Percentiles rank a stretch among this genome's conserved stretches.
Evolutionary conservation across 2,329 filamentous ascomycete genomes (phyloP).

Genomic region (Saccharata proteae): DNA sequence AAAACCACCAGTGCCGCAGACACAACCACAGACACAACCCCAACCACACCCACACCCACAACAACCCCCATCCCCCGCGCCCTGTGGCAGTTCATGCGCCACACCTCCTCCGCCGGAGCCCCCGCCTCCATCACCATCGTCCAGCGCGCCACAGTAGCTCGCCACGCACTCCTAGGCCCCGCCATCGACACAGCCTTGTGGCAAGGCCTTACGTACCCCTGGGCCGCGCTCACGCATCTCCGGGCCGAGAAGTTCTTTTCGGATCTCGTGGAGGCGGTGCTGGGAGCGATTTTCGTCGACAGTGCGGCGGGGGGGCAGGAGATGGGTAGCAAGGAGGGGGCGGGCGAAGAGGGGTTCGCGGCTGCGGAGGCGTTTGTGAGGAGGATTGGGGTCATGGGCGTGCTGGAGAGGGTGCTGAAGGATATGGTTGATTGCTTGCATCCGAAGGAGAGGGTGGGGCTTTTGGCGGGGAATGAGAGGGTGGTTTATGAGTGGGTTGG

Average conservation of each 20-base stretch:
- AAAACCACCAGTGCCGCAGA: too few species aligned
- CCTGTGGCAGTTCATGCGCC: constrained; percentile 61
- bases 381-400: constrained; percentile 51
- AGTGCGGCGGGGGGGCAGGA: constrained; percentile 25
- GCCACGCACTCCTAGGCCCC: constrained; percentile 38
- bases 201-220: constrained; percentile 53
- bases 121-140: background rate
- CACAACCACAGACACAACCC: constrained; percentile 1
- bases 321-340: constrained; percentile 17
- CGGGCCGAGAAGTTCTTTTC: constrained; percentile 66
- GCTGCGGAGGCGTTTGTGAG: constrained; percentile 50
- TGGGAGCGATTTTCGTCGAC: constrained; percentile 80
- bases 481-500: constrained; percentile 39
- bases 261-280: constrained; percentile 67
- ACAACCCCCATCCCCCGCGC: constrained; percentile 20
- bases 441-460: constrained; percentile 57
- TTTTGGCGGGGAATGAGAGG: constrained; percentile 39
- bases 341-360: constrained; percentile 34
- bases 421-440: constrained; percentile 43
- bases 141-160: constrained; percentile 24
- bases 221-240: constrained; percentile 56
- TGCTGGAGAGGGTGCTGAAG: constrained; percentile 48
- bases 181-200: constrained; percentile 41
- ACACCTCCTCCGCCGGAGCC: constrained; percentile 36
- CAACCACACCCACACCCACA: background rate